phyloP scores from a whole-genome alignment of 345 rosid genomes.

The Sisymbrium irio region DNA sequence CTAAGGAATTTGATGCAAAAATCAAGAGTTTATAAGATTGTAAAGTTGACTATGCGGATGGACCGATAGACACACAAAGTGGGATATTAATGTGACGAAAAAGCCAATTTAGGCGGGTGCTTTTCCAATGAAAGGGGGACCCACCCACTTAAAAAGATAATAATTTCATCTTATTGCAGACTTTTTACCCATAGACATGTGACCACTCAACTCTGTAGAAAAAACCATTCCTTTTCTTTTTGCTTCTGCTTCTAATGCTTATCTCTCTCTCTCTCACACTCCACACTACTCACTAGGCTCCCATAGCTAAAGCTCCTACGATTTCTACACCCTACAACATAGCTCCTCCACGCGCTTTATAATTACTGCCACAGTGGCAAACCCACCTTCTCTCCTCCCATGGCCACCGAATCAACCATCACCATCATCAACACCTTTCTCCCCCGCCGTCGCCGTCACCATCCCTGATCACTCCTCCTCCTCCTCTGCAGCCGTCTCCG shows the following conservation, averaged over 20 bases:
- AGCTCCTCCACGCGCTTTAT: conserved; percentile 31
- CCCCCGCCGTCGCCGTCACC: background rate
- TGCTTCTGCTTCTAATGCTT: background rate
- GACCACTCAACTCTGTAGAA: conserved; percentile 25
- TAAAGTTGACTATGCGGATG: conserved; percentile 1
- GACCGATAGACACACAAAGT: conserved; percentile 14
- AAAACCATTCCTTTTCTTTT: background rate
- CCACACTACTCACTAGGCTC: conserved; percentile 24
- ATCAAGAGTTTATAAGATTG: too few species aligned
- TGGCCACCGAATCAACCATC: conserved; percentile 30
- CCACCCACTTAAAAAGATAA: conserved; percentile 8
- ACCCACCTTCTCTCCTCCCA: conserved; percentile 28
- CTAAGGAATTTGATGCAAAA: background rate
- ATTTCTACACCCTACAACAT: conserved; percentile 7
- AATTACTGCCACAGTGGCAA: conserved; percentile 32
- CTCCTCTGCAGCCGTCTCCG: background rate
- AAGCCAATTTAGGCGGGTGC: conserved; percentile 32
- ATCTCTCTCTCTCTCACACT: background rate
- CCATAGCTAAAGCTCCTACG: conserved; percentile 29
- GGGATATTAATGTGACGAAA: conserved; percentile 13
- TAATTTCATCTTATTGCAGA: conserved; percentile 6
- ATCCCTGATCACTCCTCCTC: conserved; percentile 16
- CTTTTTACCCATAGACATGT: conserved; percentile 24
- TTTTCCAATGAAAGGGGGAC: conserved; percentile 25
- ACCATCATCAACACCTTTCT: conserved; percentile 18